Evolutionary conservation across 805 yeast species (phyloP), one percentile per base, ranked within the genome.

Genomic region (Zygosaccharomyces pseudorouxii): DNA sequence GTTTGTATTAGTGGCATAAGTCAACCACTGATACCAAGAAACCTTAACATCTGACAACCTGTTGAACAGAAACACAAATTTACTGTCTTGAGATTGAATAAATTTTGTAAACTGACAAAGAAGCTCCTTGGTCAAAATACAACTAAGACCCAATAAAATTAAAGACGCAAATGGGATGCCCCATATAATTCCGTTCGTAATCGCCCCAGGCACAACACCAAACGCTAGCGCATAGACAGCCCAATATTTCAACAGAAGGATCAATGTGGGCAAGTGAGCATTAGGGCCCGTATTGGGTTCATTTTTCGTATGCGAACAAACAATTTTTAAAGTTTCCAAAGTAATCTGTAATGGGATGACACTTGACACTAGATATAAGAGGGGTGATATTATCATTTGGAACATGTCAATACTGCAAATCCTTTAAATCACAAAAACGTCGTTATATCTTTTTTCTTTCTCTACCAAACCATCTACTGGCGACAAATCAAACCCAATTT

Each of bases 341-440:
- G 64, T 60, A 11, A 62, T 43, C 40, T 50, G 55, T 16, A 62
- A 47, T 14, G 66, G 66, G 9, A 60, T 46, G 12, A 58, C 41
- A 10, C 58, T 56, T 4, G 60, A 51, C 10, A 52, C 48, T 25
- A 58, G 42, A 35, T 48, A 53, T 27, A 53, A 33, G 14, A 48
- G 27, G 9, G 54, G 47, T 31, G 45, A 45, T 47, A 51, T 46
- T 35, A 35, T 33, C 45, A 46, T 29, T 27, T 38, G 37, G 31
- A 30, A 29, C 44, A 41, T 41, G 18, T 33, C 44, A 41, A 41
- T 16, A 7, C 19, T n/a, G 16, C 37, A 19, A 10, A 22, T 11
- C 7, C 16, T n/a, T 10, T 8, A 5, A 39, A 12, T 30, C 20
- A 41, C 28, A 22, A 41, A 14, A 16, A 33, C 35, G 35, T 14